Evolutionary conservation across 2,329 filamentous ascomycete species (phyloP), one percentile per base, ranked within the genome.

Genomic region (Coniochaeta sp.): DNA sequence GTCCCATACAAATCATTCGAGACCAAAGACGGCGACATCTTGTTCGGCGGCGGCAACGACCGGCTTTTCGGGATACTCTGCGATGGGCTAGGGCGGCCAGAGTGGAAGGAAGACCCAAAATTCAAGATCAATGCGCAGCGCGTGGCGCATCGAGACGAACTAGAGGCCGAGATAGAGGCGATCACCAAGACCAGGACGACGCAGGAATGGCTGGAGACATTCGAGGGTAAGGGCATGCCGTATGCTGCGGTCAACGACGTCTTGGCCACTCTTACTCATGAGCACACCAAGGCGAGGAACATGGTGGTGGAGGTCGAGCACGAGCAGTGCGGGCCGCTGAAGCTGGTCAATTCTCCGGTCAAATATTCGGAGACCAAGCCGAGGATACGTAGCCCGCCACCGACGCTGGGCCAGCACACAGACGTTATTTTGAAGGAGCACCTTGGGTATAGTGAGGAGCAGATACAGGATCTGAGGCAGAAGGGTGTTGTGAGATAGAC

Each of bases 261-360:
- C 7, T 87, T 94, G 67, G 81, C 77, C 18, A 89, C 94, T 0
- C 72, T 99, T 50, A 85, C 87, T 55, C 91, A 96, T 64, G 80
- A 86, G 55, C 94, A 99, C 69, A 90, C 90, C 71, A 74, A 71
- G 71, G 91, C 91, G 20, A 81, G 94, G 53, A 80, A 85, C 54
- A 99, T 99, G 94, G 87, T 99, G 1, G 82, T 89, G 13, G 87
- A 96, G 64, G 75, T 96, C 42, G 81, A 96, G 1, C 94, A 99
- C 64, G 81, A 81, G 5, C 75, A 77, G 7, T 97, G 92, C 66
- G 94, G 94, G 0, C 80, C 85, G 0, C 86, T 99, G 56, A 91
- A 91, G 69, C 73, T 99, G 63, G 86, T 99, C 51, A 96, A 95
- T 63, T 95, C 91, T 1, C 94, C 94, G 0, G 85, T 99, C 53